These are phyloP conservation scores for Trichophyton mentagrophytes DNA, from an alignment of 2,329 filamentous ascomycete genomes.

Conservation along the genomic window DNA sequence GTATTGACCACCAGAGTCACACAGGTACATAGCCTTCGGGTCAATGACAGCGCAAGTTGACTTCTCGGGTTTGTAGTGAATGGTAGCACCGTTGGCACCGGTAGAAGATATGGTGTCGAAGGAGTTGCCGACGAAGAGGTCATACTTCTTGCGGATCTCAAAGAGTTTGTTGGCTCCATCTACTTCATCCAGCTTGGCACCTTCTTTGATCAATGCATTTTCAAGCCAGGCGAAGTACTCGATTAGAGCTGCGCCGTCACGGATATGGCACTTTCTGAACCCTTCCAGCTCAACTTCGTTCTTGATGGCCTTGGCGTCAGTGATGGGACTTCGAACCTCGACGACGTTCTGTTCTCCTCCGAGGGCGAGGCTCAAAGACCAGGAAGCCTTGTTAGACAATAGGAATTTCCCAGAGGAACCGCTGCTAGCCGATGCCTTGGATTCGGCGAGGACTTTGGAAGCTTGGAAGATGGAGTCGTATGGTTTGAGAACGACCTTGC, in stretches of 20 bases:
- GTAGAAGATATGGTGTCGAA: slow-evolving; percentile 96
- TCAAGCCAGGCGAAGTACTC: slow-evolving; percentile 97
- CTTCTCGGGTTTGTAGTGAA: slow-evolving; percentile 84
- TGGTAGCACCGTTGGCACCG: slow-evolving; percentile 81
- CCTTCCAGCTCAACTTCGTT: slow-evolving; percentile 80
- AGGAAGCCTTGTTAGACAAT: slow-evolving; percentile 79
- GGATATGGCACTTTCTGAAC: slow-evolving; percentile 86
- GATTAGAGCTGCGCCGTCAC: slow-evolving; percentile 79
- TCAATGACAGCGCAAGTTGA: slow-evolving; percentile 75
- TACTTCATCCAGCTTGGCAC: slow-evolving; percentile 69
- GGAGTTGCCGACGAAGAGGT: slow-evolving; percentile 76
- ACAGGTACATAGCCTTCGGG: slow-evolving; percentile 76
- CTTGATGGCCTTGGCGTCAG: slow-evolving; percentile 87
- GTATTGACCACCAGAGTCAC: slow-evolving; percentile 95
- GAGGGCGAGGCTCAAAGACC: slow-evolving; percentile 76
- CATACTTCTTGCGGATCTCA: slow-evolving; percentile 42
- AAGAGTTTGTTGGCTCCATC: slow-evolving; percentile 86
- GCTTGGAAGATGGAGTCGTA: slow-evolving; percentile 74
- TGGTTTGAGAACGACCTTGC: slow-evolving; percentile 61
- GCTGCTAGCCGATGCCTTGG: slow-evolving; percentile 24
- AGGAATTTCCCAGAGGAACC: slow-evolving; percentile 51
- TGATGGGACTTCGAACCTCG: slow-evolving; percentile 73
- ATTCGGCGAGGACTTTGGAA: slow-evolving; percentile 50
- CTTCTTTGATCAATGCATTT: slow-evolving; percentile 65
- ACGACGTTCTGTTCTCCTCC: slow-evolving; percentile 79